Evolutionary conservation across 1,284 basidiomycete genomes (phyloP).

Genomic region (Ceratobasidium sp.): DNA sequence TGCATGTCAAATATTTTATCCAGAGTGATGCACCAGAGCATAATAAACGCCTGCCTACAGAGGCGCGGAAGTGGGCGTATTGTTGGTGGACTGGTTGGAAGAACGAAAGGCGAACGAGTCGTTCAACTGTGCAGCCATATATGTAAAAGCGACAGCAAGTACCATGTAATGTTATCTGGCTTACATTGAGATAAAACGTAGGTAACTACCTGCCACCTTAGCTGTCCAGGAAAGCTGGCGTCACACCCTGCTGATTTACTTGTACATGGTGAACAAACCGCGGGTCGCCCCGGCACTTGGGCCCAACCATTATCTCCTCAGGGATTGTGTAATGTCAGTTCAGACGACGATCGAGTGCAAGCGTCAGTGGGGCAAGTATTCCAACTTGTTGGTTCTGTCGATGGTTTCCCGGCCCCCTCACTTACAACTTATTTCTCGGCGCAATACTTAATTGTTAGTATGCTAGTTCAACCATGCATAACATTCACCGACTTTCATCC

Average conservation of each 20-base stretch:
- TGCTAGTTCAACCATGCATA: not conserved
- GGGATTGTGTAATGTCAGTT: not conserved
- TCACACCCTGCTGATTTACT: too few species aligned
- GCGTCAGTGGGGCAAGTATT: conserved; percentile 14
- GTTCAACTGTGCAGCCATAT: not conserved
- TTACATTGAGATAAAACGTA: not conserved
- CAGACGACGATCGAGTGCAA: conserved; percentile 14
- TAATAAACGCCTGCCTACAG: not conserved
- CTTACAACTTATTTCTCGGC: not conserved
- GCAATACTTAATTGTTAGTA: conserved; percentile 27
- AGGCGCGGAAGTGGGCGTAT: not conserved
- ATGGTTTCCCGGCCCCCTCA: not conserved
- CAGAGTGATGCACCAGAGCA: not conserved
- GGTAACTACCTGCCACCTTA: not conserved
- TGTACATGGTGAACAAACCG: conserved; percentile 22
- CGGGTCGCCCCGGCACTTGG: not conserved
- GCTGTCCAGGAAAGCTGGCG: conserved; percentile 36
- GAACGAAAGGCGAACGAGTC: conserved; percentile 2
- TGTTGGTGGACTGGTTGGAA: not conserved
- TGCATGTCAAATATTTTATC: not conserved
- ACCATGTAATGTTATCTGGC: too few species aligned
- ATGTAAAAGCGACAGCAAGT: too few species aligned
- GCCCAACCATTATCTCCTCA: not conserved
- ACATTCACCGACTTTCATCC: not conserved
- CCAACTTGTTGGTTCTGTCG: not conserved